These are phyloP conservation scores for Trifolium repens DNA, from an alignment of 306 rosid genomes.

Conservation along the genomic window DNA sequence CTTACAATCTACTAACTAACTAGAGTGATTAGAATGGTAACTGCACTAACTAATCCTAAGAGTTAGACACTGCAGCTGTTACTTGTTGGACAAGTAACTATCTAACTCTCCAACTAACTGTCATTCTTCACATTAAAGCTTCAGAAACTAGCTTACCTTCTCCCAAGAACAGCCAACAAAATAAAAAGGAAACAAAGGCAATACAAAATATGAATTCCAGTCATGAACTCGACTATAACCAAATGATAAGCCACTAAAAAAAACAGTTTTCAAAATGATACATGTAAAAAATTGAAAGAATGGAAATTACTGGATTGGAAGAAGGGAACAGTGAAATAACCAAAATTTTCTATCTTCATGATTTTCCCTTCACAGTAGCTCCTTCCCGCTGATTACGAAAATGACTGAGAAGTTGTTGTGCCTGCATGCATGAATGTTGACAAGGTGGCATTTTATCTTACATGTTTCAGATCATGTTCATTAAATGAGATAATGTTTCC, in stretches of 20 bases:
- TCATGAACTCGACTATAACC: conserved; percentile 39
- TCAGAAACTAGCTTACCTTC: too few relatives aligned
- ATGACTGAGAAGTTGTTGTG: conserved; percentile 92
- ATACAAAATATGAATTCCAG: conserved; percentile 34
- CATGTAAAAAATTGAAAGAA: conserved; percentile 53
- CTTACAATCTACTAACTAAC: too few relatives aligned
- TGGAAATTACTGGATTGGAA: conserved; percentile 30
- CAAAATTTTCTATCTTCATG: conserved; percentile 51
- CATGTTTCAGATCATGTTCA: conserved; percentile 26
- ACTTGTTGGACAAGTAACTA: too few relatives aligned
- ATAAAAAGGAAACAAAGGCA: background rate
- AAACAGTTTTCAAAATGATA: conserved; percentile 38
- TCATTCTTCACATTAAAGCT: too few relatives aligned
- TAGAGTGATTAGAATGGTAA: too few relatives aligned
- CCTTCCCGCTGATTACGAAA: conserved; percentile 83
- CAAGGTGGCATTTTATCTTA: conserved; percentile 12
- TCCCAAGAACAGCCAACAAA: too few relatives aligned
- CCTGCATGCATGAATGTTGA: conserved; percentile 58
- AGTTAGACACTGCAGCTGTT: too few relatives aligned
- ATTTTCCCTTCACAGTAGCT: conserved; percentile 66
- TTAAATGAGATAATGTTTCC: background rate
- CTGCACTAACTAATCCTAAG: too few relatives aligned
- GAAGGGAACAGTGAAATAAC: conserved; percentile 39
- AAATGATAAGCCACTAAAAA: conserved; percentile 36
- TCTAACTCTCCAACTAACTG: too few relatives aligned